Conservation (phyloP, 106 monocot genomes). For the Platanthera zijinensis region DNA sequence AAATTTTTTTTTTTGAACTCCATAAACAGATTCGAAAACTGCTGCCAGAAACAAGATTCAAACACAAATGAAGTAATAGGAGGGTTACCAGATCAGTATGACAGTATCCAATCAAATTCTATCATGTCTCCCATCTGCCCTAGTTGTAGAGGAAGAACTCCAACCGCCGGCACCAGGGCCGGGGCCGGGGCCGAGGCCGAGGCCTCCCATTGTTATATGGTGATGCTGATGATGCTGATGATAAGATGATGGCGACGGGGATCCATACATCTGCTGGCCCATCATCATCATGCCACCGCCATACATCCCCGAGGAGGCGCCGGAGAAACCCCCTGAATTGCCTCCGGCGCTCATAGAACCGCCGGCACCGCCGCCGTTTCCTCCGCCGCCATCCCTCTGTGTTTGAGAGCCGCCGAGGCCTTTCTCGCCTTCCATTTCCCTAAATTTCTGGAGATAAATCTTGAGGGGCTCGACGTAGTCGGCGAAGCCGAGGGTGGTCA, state of each 20-base stretch:
- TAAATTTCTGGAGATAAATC: constrained; percentile 50
- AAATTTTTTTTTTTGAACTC: neutral
- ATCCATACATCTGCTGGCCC: constrained; percentile 13
- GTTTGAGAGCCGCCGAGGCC: constrained; percentile 1
- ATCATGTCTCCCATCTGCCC: constrained; percentile 1
- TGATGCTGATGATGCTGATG: constrained; percentile 16
- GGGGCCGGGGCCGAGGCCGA: no score
- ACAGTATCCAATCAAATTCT: constrained; percentile 5
- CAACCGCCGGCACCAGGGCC: neutral
- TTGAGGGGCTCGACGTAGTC: constrained; percentile 69
- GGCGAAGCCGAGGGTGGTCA: constrained; percentile 74
- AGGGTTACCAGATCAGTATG: neutral
- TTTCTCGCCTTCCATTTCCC: constrained; percentile 62
- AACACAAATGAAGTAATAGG: neutral
- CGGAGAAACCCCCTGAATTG: constrained; percentile 10
- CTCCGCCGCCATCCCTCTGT: constrained; percentile 7
- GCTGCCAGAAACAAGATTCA: neutral
- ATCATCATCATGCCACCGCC: constrained; percentile 16
- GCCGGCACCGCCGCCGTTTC: neutral
- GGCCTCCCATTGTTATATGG: neutral
- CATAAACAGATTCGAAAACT: neutral
- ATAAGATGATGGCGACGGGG: neutral
- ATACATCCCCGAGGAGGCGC: constrained; percentile 1
- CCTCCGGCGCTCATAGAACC: constrained; percentile 9
- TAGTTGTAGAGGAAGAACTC: constrained; percentile 13